phyloP scores from a whole-genome alignment of 1,139 yeast genomes.

The Wickerhamomyces sp. region DNA sequence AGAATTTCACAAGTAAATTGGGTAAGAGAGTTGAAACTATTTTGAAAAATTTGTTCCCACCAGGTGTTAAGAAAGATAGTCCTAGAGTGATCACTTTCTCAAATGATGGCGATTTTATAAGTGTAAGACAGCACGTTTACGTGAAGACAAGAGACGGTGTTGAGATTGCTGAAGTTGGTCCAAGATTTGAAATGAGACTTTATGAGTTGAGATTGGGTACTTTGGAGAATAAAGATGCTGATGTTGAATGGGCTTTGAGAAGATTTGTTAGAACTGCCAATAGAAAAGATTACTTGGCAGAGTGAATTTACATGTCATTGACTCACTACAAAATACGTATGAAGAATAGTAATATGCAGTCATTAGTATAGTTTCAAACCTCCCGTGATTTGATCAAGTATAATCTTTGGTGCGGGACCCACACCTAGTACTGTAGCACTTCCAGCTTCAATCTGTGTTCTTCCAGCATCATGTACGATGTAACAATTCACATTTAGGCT shows the following conservation, averaged over 20 bases:
- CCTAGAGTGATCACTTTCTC: constrained; percentile 88
- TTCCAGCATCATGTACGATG: constrained; percentile 91
- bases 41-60: constrained; percentile 87
- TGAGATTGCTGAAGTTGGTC: constrained; percentile 95
- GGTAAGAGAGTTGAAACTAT: constrained; percentile 82
- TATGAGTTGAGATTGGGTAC: constrained; percentile 88
- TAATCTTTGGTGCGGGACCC: constrained; percentile 93
- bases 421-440: constrained; percentile 91
- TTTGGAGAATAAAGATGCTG: constrained; percentile 94
- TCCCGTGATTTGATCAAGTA: constrained; percentile 77
- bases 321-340: constrained; percentile 1
- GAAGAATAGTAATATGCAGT: neutral
- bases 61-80: constrained; percentile 89
- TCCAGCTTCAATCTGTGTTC: constrained; percentile 94
- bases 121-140: constrained; percentile 92
- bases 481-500: constrained; percentile 73
- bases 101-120: constrained; percentile 84
- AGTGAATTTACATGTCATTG: constrained; percentile 10
- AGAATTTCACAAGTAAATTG: constrained; percentile 76
- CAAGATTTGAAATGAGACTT: constrained; percentile 95
- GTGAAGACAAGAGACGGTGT: constrained; percentile 85
- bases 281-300: constrained; percentile 75
- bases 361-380: constrained; percentile 67
- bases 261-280: constrained; percentile 93
- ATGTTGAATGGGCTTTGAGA: constrained; percentile 92